Percentiles rank a stretch among this genome's conserved stretches.
These are phyloP conservation scores for Mortierella sp. DNA, from an alignment of 371 early-diverging fungal species.

Conservation along the genomic window DNA sequence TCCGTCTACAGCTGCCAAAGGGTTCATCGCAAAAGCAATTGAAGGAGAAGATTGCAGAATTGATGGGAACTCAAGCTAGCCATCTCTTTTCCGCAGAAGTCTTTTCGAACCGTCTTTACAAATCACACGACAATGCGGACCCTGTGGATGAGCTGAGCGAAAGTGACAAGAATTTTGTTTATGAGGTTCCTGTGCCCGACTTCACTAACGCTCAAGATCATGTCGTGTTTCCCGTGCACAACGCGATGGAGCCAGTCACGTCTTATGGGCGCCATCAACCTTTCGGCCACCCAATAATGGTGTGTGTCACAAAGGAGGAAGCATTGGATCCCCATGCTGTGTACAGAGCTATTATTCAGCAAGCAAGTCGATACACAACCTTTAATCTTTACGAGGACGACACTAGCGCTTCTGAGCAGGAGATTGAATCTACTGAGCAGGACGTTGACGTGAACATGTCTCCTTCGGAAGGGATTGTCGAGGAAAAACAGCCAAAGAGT, in stretches of 20 bases:
- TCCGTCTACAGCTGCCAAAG: constrained; percentile 59
- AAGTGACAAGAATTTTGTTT: constrained; percentile 75
- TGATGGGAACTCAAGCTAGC: constrained; percentile 56
- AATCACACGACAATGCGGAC: constrained; percentile 73
- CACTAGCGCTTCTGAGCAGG: background rate
- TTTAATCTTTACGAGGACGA: constrained; percentile 25
- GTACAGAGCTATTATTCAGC: constrained; percentile 47
- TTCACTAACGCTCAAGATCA: constrained; percentile 43
- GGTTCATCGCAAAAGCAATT: constrained; percentile 76
- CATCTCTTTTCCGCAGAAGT: constrained; percentile 75
- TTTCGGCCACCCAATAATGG: constrained; percentile 55
- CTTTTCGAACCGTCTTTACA: constrained; percentile 70
- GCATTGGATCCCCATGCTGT: constrained; percentile 38
- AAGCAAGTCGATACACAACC: constrained; percentile 57
- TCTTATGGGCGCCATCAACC: constrained; percentile 4
- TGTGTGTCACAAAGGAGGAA: constrained; percentile 55
- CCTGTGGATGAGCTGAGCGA: constrained; percentile 68
- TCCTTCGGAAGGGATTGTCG: background rate
- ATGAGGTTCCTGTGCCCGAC: constrained; percentile 68
- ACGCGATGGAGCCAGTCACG: constrained; percentile 7
- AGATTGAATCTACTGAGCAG: constrained; percentile 38
- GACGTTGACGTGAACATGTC: constrained; percentile 21
- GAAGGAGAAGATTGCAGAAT: constrained; percentile 72
- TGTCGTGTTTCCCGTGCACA: constrained; percentile 52
- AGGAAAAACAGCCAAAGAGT: constrained; percentile 16